Evolutionary conservation across 73 alveolate species (phyloP).

Genomic region (Uronychia setigera): DNA sequence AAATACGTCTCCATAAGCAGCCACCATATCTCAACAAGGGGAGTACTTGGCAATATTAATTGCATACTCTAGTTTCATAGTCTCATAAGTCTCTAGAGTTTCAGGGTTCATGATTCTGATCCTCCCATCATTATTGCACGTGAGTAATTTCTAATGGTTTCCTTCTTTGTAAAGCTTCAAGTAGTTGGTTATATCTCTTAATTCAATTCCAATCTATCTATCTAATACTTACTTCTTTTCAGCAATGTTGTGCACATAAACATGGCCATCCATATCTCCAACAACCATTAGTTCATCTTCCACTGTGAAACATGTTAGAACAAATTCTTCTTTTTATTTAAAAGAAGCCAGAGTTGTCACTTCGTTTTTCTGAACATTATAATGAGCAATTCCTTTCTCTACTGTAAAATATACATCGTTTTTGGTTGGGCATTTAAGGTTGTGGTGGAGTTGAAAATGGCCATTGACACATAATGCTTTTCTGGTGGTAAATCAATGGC

Average conservation of each 20-base stretch:
- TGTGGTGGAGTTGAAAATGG: not conserved
- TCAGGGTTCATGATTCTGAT: not conserved
- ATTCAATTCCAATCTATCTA: not conserved
- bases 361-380: not conserved
- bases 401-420: not conserved
- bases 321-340: not conserved
- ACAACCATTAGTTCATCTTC: not conserved
- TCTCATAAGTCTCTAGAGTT: not conserved
- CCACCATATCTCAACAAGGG: not conserved
- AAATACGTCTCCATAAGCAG: not conserved
- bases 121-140: not conserved
- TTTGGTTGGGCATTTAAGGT: not conserved
- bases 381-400: not conserved
- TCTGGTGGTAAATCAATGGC: not conserved
- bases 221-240: not conserved
- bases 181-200: not conserved
- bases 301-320: not conserved
- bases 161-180: not conserved
- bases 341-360: not conserved
- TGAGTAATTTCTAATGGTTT: not conserved
- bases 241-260: not conserved
- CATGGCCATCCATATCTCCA: not conserved
- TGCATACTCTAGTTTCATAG: not conserved
- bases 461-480: not conserved
- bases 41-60: not conserved